Conservation (phyloP, 257 asterid genomes). For the Voacanga thouarsii region DNA sequence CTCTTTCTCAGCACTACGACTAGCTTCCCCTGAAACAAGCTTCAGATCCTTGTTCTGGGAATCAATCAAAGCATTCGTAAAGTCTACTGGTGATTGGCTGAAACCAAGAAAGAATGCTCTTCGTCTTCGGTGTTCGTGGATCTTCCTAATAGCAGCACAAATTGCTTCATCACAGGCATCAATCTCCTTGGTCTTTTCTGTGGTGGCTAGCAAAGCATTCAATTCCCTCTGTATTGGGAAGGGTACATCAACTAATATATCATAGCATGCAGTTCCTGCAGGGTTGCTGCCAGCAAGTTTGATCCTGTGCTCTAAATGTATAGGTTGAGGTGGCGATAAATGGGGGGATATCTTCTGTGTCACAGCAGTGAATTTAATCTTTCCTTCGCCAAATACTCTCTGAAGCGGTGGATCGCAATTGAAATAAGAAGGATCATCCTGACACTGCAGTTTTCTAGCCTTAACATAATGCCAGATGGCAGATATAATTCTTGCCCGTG, state of each 20-base stretch:
- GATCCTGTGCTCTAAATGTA: slow-evolving; percentile 88
- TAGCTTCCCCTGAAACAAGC: slow-evolving; percentile 73
- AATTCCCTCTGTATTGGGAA: slow-evolving; percentile 91
- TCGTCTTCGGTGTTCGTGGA: slow-evolving; percentile 87
- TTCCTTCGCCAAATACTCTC: slow-evolving; percentile 76
- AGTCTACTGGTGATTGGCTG: slow-evolving; percentile 96
- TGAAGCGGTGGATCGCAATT: slow-evolving; percentile 88
- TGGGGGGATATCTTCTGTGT: slow-evolving; percentile 76
- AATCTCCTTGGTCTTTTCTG: slow-evolving; percentile 91
- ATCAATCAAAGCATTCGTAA: slow-evolving; percentile 77
- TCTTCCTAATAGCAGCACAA: slow-evolving; percentile 83
- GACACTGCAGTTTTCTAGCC: slow-evolving; percentile 87
- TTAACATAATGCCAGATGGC: slow-evolving; percentile 93
- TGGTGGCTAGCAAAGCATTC: slow-evolving; percentile 73
- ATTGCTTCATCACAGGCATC: slow-evolving; percentile 94
- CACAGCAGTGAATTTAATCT: slow-evolving; percentile 74
- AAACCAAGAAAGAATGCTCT: slow-evolving; percentile 97
- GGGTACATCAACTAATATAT: slow-evolving; percentile 84
- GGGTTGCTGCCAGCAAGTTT: slow-evolving; percentile 87
- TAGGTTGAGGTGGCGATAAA: slow-evolving; percentile 81
- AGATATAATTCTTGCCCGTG: slow-evolving; percentile 86
- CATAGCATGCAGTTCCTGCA: slow-evolving; percentile 89
- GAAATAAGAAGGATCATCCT: slow-evolving; percentile 81
- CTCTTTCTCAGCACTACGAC: slow-evolving; percentile 83
- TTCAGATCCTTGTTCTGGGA: slow-evolving; percentile 90